Percentiles rank a stretch among this genome's conserved stretches.
phyloP scores from a whole-genome alignment of 2,329 filamentous ascomycete species.

The Alternaria rosae region DNA sequence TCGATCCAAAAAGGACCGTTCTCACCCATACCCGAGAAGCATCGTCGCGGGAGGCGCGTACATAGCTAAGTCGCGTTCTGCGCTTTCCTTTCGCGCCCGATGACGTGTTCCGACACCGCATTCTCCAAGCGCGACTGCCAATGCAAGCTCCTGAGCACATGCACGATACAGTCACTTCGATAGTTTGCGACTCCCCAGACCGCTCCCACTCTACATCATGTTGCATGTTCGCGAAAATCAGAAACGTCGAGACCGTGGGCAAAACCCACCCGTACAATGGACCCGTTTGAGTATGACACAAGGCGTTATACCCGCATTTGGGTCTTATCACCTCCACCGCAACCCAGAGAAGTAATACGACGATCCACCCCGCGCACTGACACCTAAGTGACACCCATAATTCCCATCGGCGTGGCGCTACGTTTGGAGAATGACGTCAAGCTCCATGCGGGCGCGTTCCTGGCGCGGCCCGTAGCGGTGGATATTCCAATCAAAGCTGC shows the following conservation, averaged over 20 bases:
- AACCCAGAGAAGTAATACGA: constrained; percentile 21
- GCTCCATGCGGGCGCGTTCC: constrained; percentile 26
- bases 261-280: neutral
- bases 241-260: neutral
- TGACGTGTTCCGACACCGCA: constrained; percentile 15
- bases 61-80: constrained; percentile 1
- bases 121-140: neutral
- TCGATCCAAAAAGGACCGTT: neutral
- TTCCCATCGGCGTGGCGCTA: constrained; percentile 9
- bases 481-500: constrained; percentile 30
- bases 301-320: constrained; percentile 8
- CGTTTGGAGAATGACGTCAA: constrained; percentile 34
- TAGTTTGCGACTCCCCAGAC: constrained; percentile 2
- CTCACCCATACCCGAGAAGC: neutral
- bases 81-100: constrained; percentile 2
- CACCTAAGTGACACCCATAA: constrained; percentile 16
- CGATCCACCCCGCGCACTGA: constrained; percentile 14
- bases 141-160: constrained; percentile 2
- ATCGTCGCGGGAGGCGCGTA: neutral
- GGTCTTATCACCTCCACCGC: constrained; percentile 7
- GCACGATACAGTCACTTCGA: constrained; percentile 4
- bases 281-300: constrained; percentile 9
- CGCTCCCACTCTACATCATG: neutral
- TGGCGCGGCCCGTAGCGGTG: constrained; percentile 38
- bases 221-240: neutral